Percentiles rank a stretch among this genome's conserved stretches.
Evolutionary conservation across 2,329 filamentous ascomycete genomes (phyloP).

Genomic region (Alternaria longipes): DNA sequence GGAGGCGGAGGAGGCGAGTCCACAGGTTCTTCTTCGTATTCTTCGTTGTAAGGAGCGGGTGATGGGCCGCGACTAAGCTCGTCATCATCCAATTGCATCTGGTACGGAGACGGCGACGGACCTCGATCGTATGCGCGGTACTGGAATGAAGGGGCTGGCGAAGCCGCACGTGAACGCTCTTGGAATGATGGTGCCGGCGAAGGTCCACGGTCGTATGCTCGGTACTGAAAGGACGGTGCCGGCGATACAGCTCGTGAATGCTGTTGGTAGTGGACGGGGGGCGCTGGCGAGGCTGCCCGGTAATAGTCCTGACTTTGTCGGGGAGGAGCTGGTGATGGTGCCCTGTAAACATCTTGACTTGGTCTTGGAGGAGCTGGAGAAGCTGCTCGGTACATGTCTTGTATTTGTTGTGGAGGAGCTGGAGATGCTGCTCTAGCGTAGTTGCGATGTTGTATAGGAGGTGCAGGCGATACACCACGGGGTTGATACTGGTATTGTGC

Average conservation of each 20-base stretch:
- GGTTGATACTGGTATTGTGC: conserved; percentile 23
- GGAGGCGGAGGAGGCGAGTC: conserved; percentile 82
- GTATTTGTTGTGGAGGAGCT: conserved; percentile 38
- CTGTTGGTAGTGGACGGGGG: conserved; percentile 33
- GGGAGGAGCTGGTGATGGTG: conserved; percentile 36
- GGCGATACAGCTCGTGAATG: conserved; percentile 47
- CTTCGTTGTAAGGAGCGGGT: conserved; percentile 44
- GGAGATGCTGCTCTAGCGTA: conserved; percentile 40
- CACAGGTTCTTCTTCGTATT: conserved; percentile 26
- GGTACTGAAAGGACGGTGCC: conserved; percentile 37
- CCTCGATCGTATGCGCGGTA: conserved; percentile 51
- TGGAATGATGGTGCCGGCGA: conserved; percentile 46
- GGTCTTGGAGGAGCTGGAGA: conserved; percentile 25
- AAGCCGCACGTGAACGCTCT: conserved; percentile 37
- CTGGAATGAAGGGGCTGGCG: conserved; percentile 48
- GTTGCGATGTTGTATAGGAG: conserved; percentile 35
- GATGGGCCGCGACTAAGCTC: conserved; percentile 36
- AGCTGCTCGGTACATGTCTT: conserved; percentile 33
- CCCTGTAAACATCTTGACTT: conserved; percentile 18
- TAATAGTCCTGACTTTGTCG: conserved; percentile 1
- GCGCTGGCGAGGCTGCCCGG: conserved; percentile 38
- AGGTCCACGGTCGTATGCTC: conserved; percentile 34
- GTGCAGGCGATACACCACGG: conserved; percentile 39
- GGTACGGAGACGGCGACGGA: conserved; percentile 52
- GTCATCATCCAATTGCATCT: conserved; percentile 28